Evolutionary conservation across 352 stramenopile species (phyloP), one percentile per base, ranked within the genome.

Genomic region (Phytophthora palmivora): DNA sequence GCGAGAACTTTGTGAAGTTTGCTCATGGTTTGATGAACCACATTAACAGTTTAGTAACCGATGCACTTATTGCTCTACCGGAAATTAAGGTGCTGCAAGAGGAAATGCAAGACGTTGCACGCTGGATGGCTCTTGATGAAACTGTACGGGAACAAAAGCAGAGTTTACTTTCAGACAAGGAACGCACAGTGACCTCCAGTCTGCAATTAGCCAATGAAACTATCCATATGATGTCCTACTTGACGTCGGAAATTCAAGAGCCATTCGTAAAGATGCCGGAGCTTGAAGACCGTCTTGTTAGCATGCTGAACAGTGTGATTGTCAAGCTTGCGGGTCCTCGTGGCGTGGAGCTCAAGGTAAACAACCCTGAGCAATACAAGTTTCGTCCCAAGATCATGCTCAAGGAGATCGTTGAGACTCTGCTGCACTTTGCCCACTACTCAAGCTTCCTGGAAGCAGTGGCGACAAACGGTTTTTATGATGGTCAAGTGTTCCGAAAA

Each of bases 11-110:
- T 63, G 92, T 99, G 55, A 98, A 97, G 63, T 99, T 99, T 81
- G 95, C 97, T 7, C 98, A 99, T 65, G 97, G 97, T 14, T 89
- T 99, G 58, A 98, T 99, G 72, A 99, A 99, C 75, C 97, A 99
- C 74, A 99, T 98, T 58, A 99, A 99, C 68, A 84, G 90, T 32
- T 73, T 99, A 26, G 97, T 99, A 30, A 97, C 94, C 0, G 92
- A 90, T 71, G 96, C 97, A 6, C 95, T 99, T 61, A 96, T 98
- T 47, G 98, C 96, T 21, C 61, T 99, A 22, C 93, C 94, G 0
- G 92, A 98, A 62, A 99, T 99, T 70, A 95, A 97, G 53, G 61
- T 80, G 28, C 67, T 98, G 6, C 96, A 99, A 66, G 76, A 97
- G 38, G 82, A 98, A 70, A 98, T 91, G 80, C 76, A 92, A 58